phyloP scores from a whole-genome alignment of 768 basidiomycete species.

The Kondoa subrosea region DNA sequence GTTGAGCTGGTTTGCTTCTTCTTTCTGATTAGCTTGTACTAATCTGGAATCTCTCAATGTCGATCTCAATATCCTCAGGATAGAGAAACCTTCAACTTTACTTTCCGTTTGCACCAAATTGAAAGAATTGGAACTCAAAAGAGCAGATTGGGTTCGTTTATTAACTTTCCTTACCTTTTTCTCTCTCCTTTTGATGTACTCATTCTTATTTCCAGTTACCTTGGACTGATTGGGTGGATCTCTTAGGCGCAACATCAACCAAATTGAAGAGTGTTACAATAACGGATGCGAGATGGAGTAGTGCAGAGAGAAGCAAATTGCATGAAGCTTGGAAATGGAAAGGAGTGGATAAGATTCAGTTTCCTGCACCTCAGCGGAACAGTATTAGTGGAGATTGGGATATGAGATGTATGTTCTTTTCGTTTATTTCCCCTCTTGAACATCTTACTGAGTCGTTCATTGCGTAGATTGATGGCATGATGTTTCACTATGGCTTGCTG shows the following conservation, averaged over 20 bases:
- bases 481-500: too few species aligned
- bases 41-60: background rate
- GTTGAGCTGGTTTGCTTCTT: too few species aligned
- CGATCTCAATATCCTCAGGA: background rate
- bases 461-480: too few species aligned
- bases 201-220: background rate
- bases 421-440: too few species aligned
- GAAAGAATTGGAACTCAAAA: background rate
- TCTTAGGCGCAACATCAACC: background rate
- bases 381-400: too few species aligned
- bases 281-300: background rate
- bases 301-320: background rate
- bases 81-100: background rate
- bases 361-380: too few species aligned
- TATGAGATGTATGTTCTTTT: too few species aligned
- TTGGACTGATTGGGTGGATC: background rate
- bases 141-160: background rate
- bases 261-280: background rate
- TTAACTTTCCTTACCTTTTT: background rate
- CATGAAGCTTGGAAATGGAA: background rate
- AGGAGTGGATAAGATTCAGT: too few species aligned
- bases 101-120: background rate
- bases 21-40: background rate
- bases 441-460: too few species aligned
- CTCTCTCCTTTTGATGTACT: too few species aligned